Percentiles rank a stretch among this genome's conserved stretches.
Evolutionary conservation across 441 rosid genomes (phyloP).

Genomic region (Adansonia rubrostipa): DNA sequence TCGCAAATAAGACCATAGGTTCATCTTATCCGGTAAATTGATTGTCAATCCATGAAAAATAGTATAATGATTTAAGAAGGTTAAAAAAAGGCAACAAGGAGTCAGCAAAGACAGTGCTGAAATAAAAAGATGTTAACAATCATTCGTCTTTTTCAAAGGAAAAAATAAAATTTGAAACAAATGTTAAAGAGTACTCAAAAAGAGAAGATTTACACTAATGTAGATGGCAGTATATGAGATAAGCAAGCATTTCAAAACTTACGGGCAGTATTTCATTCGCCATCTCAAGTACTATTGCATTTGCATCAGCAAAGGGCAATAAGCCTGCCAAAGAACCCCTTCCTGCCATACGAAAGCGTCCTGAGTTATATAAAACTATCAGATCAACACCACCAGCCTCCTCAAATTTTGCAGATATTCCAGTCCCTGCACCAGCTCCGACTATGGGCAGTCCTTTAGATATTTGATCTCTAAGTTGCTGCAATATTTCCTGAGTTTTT

Average conservation of each 20-base stretch:
- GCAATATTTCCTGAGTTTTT: conserved; percentile 69
- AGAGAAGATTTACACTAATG: conserved; percentile 1
- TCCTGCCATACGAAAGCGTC: conserved; percentile 98
- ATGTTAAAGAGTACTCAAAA: not conserved
- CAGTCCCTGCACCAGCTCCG: conserved; percentile 99
- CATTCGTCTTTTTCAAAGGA: not conserved
- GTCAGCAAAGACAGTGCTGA: not conserved
- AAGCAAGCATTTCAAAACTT: conserved; percentile 38
- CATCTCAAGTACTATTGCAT: conserved; percentile 91
- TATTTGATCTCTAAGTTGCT: conserved; percentile 67
- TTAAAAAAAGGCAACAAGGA: not conserved
- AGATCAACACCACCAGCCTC: conserved; percentile 97
- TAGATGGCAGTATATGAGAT: not conserved
- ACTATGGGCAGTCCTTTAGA: conserved; percentile 75
- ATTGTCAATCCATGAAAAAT: conserved; percentile 1
- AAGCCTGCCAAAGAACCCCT: conserved; percentile 96
- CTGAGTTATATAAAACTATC: conserved; percentile 88
- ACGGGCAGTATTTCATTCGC: conserved; percentile 96
- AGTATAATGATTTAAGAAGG: not conserved
- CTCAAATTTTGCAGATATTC: conserved; percentile 97
- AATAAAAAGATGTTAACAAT: conserved; percentile 7
- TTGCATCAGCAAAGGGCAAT: conserved; percentile 96
- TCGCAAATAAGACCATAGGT: not conserved
- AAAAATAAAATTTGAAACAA: not conserved
- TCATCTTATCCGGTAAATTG: not conserved